A percentile compares a stretch with the other conserved stretches of the same genome.
Conservation (phyloP, 2,329 filamentous ascomycete species). For the Hypoxylon sp. region DNA sequence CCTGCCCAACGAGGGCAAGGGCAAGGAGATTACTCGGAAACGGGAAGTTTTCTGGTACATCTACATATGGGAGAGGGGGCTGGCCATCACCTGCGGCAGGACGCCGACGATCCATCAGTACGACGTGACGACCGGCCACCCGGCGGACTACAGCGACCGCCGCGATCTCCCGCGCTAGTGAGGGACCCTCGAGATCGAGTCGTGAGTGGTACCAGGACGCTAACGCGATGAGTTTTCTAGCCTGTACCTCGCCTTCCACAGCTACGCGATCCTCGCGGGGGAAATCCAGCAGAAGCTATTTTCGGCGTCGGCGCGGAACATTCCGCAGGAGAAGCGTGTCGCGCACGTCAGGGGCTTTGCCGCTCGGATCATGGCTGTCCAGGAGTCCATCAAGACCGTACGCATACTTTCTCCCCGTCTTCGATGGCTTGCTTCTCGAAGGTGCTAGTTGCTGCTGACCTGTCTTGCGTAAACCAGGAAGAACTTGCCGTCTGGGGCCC, state of each 20-base stretch:
- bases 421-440: too few relatives aligned
- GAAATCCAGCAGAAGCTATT: slow-evolving; percentile 46
- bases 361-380: slow-evolving; percentile 32
- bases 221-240: slow-evolving; percentile 38
- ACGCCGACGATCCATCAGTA: slow-evolving; percentile 47
- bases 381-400: slow-evolving; percentile 37
- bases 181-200: background rate
- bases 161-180: slow-evolving; percentile 17
- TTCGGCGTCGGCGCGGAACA: slow-evolving; percentile 43
- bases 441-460: slow-evolving; percentile 14
- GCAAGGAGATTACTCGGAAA: slow-evolving; percentile 18
- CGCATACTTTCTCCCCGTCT: slow-evolving; percentile 3
- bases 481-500: slow-evolving; percentile 24
- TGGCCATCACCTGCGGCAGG: slow-evolving; percentile 47
- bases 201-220: background rate
- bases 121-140: slow-evolving; percentile 43
- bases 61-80: slow-evolving; percentile 47
- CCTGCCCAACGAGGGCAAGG: slow-evolving; percentile 26
- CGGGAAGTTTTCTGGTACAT: slow-evolving; percentile 48
- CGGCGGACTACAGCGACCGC: background rate
- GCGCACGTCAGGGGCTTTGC: slow-evolving; percentile 41
- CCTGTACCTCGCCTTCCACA: slow-evolving; percentile 40
- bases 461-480: slow-evolving; percentile 11
- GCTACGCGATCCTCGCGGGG: slow-evolving; percentile 42
- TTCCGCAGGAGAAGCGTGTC: slow-evolving; percentile 38